phyloP scores from a whole-genome alignment of 768 basidiomycete species.

The Termitomyces sp. region DNA sequence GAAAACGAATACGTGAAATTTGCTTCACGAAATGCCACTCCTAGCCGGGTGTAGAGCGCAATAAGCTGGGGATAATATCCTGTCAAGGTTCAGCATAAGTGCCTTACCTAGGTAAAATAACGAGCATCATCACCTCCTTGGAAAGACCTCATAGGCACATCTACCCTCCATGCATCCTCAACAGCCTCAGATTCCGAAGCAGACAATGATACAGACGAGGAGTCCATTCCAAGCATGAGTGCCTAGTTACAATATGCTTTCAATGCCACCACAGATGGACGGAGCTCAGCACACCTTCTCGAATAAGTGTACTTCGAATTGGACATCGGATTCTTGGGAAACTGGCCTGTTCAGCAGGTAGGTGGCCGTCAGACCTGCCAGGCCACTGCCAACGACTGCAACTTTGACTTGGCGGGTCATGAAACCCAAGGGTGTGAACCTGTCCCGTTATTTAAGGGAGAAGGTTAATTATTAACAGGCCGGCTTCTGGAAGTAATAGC shows the following conservation, averaged over 20 bases:
- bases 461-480: neutral
- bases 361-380: slow-evolving; percentile 68
- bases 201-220: slow-evolving; percentile 46
- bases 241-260: slow-evolving; percentile 30
- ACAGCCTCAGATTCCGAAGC: slow-evolving; percentile 22
- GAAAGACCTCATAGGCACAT: slow-evolving; percentile 80
- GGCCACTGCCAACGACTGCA: slow-evolving; percentile 66
- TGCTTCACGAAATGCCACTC: slow-evolving; percentile 45
- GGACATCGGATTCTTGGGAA: slow-evolving; percentile 28
- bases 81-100: slow-evolving; percentile 16
- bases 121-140: slow-evolving; percentile 53
- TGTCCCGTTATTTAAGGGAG: neutral
- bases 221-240: slow-evolving; percentile 60
- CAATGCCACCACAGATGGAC: neutral
- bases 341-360: slow-evolving; percentile 41
- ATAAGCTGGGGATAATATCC: slow-evolving; percentile 76
- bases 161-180: slow-evolving; percentile 46
- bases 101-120: neutral
- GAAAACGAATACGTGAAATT: slow-evolving; percentile 77
- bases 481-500: neutral
- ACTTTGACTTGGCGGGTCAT: slow-evolving; percentile 47
- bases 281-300: slow-evolving; percentile 50
- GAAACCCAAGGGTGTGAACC: neutral
- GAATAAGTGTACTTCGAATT: slow-evolving; percentile 66
- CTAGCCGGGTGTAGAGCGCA: slow-evolving; percentile 54